A percentile compares a stretch with the other conserved stretches of the same genome.
Evolutionary conservation across 148 eudicot species (phyloP).

Genomic region (Fagopyrum tataricum): DNA sequence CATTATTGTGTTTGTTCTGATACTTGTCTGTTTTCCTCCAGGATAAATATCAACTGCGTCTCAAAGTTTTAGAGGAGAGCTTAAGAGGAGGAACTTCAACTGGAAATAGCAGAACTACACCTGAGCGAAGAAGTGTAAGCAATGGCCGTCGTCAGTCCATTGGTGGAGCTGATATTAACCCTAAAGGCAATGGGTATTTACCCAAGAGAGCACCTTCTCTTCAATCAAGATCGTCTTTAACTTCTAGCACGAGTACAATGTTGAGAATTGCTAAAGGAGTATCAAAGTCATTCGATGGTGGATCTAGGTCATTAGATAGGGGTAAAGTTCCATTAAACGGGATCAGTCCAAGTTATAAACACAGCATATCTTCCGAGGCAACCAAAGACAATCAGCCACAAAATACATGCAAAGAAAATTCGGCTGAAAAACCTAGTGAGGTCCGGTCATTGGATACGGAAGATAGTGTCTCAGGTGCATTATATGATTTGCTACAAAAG

Average conservation of each 20-base stretch:
- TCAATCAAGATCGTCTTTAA: slow-evolving; percentile 41
- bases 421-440: slow-evolving; percentile 63
- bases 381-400: slow-evolving; percentile 45
- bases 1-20: background rate
- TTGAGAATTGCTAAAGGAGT: slow-evolving; percentile 75
- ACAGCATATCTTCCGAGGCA: slow-evolving; percentile 43
- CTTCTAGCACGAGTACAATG: slow-evolving; percentile 48
- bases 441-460: slow-evolving; percentile 40
- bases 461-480: slow-evolving; percentile 68
- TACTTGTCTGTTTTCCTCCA: slow-evolving; percentile 13
- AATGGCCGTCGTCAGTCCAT: slow-evolving; percentile 68
- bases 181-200: slow-evolving; percentile 57
- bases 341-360: slow-evolving; percentile 38
- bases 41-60: slow-evolving; percentile 62
- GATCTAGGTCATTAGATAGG: slow-evolving; percentile 73
- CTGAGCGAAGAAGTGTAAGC: slow-evolving; percentile 39
- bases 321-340: slow-evolving; percentile 65
- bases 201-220: slow-evolving; percentile 69
- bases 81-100: slow-evolving; percentile 37
- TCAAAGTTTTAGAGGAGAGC: slow-evolving; percentile 59
- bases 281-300: slow-evolving; percentile 69
- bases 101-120: slow-evolving; percentile 27
- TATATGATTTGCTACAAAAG: slow-evolving; percentile 88
- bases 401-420: slow-evolving; percentile 43
- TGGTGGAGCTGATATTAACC: slow-evolving; percentile 61